phyloP scores from a whole-genome alignment of 208 protist species.

The Porcisia deanei region DNA sequence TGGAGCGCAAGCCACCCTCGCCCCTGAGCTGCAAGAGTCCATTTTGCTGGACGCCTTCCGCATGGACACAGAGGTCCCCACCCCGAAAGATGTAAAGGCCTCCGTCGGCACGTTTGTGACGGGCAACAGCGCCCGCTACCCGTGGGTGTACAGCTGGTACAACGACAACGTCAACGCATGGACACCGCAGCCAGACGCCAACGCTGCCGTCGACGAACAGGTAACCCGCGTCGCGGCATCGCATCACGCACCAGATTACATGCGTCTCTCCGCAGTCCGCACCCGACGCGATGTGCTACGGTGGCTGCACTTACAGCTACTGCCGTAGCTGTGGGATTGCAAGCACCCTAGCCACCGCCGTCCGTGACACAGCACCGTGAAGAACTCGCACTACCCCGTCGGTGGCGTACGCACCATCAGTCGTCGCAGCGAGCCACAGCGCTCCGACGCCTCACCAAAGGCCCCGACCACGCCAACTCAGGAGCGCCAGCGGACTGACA shows the following conservation, averaged over 20 bases:
- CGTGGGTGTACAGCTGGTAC: conserved; percentile 46
- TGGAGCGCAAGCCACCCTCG: not conserved
- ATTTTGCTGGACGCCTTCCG: conserved; percentile 37
- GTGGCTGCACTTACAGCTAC: conserved; percentile 23
- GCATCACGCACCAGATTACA: conserved; percentile 15
- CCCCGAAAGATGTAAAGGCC: not conserved
- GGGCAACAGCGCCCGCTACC: conserved; percentile 28
- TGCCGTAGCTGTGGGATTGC: conserved; percentile 25
- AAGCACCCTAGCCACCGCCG: conserved; percentile 1
- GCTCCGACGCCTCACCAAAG: conserved; percentile 25
- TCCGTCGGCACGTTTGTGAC: conserved; percentile 20
- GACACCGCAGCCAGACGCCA: not conserved
- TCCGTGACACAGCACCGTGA: conserved; percentile 15
- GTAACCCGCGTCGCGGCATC: conserved; percentile 1
- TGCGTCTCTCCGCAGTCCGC: conserved; percentile 15
- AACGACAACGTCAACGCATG: not conserved
- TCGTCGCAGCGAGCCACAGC: conserved; percentile 29
- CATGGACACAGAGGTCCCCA: conserved; percentile 32
- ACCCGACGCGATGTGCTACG: conserved; percentile 22
- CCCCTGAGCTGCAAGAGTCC: conserved; percentile 7
- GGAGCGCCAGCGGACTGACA: too few species aligned
- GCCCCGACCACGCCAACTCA: not conserved
- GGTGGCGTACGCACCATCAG: conserved; percentile 15
- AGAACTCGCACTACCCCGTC: conserved; percentile 7
- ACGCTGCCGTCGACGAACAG: conserved; percentile 2